Evolutionary conservation across 1,139 yeast genomes (phyloP).

Genomic region (Insectozyma bohioensis): DNA sequence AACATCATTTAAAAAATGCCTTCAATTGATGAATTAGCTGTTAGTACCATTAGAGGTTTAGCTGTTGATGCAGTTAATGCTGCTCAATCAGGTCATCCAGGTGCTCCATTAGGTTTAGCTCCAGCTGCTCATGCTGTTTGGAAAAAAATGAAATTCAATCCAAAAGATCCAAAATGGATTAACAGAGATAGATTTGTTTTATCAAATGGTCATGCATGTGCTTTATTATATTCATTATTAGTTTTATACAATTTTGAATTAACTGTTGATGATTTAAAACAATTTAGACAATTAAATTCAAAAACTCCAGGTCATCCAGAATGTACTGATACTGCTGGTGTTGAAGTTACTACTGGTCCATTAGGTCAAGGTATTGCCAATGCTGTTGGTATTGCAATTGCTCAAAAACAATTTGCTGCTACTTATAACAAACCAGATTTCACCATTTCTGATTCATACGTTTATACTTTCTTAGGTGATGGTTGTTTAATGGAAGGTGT

Average conservation of each 20-base stretch:
- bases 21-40: slow-evolving; percentile 72
- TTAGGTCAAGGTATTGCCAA: slow-evolving; percentile 97
- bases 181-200: slow-evolving; percentile 95
- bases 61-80: slow-evolving; percentile 85
- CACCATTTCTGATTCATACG: slow-evolving; percentile 69
- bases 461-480: slow-evolving; percentile 88
- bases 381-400: slow-evolving; percentile 97
- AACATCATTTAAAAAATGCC: no score
- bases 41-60: slow-evolving; percentile 87
- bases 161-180: slow-evolving; percentile 88
- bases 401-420: slow-evolving; percentile 90
- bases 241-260: slow-evolving; percentile 84
- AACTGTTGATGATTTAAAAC: slow-evolving; percentile 82
- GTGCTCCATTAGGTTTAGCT: slow-evolving; percentile 98
- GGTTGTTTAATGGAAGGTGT: slow-evolving; percentile 99
- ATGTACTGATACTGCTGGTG: slow-evolving; percentile 72
- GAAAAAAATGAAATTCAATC: slow-evolving; percentile 83
- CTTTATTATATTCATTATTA: slow-evolving; percentile 81
- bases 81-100: slow-evolving; percentile 99
- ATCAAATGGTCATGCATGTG: slow-evolving; percentile 97
- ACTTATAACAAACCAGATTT: slow-evolving; percentile 88
- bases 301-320: slow-evolving; percentile 99
- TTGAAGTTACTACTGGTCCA: slow-evolving; percentile 98
- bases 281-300: slow-evolving; percentile 88
- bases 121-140: slow-evolving; percentile 70